Evolutionary conservation across 352 stramenopile genomes (phyloP).

Genomic region (Blastocystis sp.): DNA sequence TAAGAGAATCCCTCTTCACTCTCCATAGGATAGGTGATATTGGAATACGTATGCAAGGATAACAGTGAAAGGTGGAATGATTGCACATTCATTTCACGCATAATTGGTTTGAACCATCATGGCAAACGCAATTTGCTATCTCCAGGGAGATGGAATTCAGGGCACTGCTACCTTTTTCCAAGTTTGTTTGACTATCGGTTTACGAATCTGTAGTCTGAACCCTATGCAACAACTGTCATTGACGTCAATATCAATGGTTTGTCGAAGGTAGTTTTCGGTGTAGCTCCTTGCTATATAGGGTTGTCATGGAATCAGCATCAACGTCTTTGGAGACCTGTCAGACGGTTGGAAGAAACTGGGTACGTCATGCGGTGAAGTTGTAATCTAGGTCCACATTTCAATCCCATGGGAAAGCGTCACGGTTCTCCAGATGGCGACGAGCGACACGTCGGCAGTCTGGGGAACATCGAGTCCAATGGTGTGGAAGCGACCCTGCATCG

Average conservation of each 20-base stretch:
- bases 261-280: background rate
- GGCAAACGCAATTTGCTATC: conserved; percentile 41
- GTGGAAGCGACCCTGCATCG: background rate
- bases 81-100: too few relatives aligned
- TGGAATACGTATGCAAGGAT: too few relatives aligned
- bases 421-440: conserved; percentile 26
- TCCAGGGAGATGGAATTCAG: conserved; percentile 28
- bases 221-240: conserved; percentile 31
- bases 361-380: background rate
- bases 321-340: conserved; percentile 51
- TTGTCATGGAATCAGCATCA: conserved; percentile 51
- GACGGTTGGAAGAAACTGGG: conserved; percentile 8
- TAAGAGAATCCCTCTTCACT: background rate
- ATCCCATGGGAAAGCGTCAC: conserved; percentile 58
- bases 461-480: conserved; percentile 55
- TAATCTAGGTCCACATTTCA: conserved; percentile 57
- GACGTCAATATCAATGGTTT: conserved; percentile 28
- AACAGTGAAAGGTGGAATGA: too few relatives aligned
- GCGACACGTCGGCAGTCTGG: conserved; percentile 57
- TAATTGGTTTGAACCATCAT: background rate
- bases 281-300: background rate
- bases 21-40: too few relatives aligned
- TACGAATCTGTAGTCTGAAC: background rate
- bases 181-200: background rate
- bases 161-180: conserved; percentile 38